These are phyloP conservation scores for Colletotrichum limetticola DNA, from an alignment of 2,329 filamentous ascomycete genomes.

Conservation along the genomic window DNA sequence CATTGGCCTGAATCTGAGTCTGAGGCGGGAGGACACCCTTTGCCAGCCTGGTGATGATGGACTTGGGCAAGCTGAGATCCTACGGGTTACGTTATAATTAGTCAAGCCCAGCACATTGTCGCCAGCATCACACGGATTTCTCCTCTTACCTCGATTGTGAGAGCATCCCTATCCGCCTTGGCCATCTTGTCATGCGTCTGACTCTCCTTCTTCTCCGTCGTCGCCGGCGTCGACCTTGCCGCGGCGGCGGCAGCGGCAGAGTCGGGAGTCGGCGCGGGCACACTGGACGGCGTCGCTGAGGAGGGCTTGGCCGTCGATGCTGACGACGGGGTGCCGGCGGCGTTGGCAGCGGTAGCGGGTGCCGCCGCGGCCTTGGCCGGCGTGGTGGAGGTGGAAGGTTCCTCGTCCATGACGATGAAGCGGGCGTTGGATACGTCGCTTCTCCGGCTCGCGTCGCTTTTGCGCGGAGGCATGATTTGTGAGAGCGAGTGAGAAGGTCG, in stretches of 20 bases:
- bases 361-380: constrained; percentile 1
- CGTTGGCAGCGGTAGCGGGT: constrained; percentile 24
- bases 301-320: constrained; percentile 36
- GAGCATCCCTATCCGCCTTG: constrained; percentile 48
- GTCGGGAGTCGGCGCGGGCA: constrained; percentile 9
- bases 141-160: constrained; percentile 63
- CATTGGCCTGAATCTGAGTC: constrained; percentile 86
- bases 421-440: constrained; percentile 59
- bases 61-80: constrained; percentile 83
- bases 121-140: not conserved
- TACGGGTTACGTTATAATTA: constrained; percentile 42
- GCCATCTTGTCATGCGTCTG: constrained; percentile 43
- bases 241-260: constrained; percentile 35
- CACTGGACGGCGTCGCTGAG: constrained; percentile 39
- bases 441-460: constrained; percentile 58
- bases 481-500: not conserved
- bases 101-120: not conserved
- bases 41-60: constrained; percentile 81
- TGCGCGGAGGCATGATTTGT: constrained; percentile 63
- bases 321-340: constrained; percentile 32
- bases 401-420: constrained; percentile 57
- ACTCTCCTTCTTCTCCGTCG: constrained; percentile 37
- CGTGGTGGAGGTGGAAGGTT: constrained; percentile 35
- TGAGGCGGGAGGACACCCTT: constrained; percentile 84
- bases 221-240: constrained; percentile 15